A percentile compares a stretch with the other conserved stretches of the same genome.
Evolutionary conservation across 148 eudicot genomes (phyloP).

Genomic region (Rheum nobile): DNA sequence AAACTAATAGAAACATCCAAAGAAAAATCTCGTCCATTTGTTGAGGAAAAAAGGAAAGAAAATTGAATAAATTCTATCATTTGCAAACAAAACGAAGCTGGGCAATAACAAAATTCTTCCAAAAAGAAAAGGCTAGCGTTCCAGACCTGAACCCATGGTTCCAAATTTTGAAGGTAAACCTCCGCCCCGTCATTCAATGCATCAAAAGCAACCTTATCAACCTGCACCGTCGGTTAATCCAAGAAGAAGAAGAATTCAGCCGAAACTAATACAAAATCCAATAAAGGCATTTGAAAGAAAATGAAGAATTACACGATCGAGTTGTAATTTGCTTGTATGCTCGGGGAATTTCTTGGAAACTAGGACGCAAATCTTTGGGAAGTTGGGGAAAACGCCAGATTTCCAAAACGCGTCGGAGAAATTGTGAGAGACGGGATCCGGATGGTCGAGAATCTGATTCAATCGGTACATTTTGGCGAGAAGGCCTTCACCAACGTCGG

Average conservation of each 20-base stretch:
- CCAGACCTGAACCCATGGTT: constrained; percentile 92
- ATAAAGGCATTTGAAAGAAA: constrained; percentile 1
- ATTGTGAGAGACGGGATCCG: constrained; percentile 54
- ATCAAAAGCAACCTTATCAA: constrained; percentile 85
- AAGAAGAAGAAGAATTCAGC: constrained; percentile 6
- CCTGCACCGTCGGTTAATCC: constrained; percentile 23
- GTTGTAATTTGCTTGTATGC: constrained; percentile 81
- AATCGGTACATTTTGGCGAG: constrained; percentile 93
- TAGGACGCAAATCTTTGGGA: constrained; percentile 74
- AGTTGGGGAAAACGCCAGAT: constrained; percentile 73
- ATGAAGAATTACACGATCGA: constrained; percentile 60
- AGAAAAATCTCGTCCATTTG: background rate
- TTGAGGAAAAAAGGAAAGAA: background rate
- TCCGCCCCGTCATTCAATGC: constrained; percentile 78
- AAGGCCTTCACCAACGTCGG: constrained; percentile 90
- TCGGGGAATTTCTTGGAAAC: constrained; percentile 90
- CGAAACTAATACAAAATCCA: background rate
- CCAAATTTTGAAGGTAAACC: constrained; percentile 79
- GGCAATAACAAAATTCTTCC: background rate
- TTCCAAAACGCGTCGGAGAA: constrained; percentile 94
- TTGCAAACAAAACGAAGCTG: background rate
- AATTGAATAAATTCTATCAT: background rate
- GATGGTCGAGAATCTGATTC: constrained; percentile 86
- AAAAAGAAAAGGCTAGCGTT: background rate
- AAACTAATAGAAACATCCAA: background rate